phyloP scores from a whole-genome alignment of 2,329 filamentous ascomycete genomes.

The Fusarium chuoi region DNA sequence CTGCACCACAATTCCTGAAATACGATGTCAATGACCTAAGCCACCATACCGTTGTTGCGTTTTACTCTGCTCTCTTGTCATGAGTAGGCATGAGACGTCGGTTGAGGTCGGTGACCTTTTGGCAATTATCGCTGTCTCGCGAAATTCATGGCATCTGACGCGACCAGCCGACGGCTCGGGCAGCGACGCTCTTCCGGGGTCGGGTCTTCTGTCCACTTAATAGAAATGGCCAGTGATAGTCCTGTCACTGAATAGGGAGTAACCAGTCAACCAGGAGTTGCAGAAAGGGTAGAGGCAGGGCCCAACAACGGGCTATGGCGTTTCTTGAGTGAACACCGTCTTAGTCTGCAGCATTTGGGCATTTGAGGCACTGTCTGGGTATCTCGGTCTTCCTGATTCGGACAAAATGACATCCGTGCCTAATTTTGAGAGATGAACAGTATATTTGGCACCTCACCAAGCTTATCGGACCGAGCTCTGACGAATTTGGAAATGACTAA shows the following conservation, averaged over 20 bases:
- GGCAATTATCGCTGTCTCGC: constrained; percentile 15
- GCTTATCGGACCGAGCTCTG: constrained; percentile 40
- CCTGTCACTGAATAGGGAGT: neutral
- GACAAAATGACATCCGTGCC: constrained; percentile 16
- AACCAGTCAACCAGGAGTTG: neutral
- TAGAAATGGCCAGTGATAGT: constrained; percentile 4
- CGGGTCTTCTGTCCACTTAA: constrained; percentile 7
- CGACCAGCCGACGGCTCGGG: constrained; percentile 35
- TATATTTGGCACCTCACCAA: constrained; percentile 29
- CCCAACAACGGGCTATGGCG: constrained; percentile 11
- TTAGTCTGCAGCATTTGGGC: constrained; percentile 1
- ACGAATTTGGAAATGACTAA: constrained; percentile 29
- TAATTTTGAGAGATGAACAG: constrained; percentile 18
- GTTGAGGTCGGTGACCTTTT: constrained; percentile 10
- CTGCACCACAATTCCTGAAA: neutral
- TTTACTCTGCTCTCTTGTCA: neutral
- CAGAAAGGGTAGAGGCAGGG: constrained; percentile 9
- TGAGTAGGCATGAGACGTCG: neutral
- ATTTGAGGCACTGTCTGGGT: constrained; percentile 22
- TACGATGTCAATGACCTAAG: neutral
- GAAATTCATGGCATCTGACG: constrained; percentile 31
- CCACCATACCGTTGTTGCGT: neutral
- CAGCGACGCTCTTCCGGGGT: constrained; percentile 19
- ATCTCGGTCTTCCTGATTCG: constrained; percentile 1
- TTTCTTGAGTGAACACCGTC: constrained; percentile 34